Evolutionary conservation across 1,139 yeast species (phyloP).

Genomic region (Meyerozyma sp.): DNA sequence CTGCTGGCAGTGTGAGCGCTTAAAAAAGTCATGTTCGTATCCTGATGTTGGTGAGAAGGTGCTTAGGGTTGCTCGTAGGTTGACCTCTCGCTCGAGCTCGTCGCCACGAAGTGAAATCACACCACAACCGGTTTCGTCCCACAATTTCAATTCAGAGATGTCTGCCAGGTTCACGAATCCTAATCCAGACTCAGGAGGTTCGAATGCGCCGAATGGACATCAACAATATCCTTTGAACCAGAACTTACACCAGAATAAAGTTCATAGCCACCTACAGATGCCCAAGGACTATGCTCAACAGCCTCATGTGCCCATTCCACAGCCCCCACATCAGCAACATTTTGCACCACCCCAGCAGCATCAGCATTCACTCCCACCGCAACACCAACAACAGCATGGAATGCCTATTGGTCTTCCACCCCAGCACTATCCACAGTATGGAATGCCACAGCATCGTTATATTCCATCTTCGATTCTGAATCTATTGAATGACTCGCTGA

Average conservation of each 20-base stretch:
- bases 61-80: constrained; percentile 18
- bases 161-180: constrained; percentile 1
- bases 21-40: constrained; percentile 29
- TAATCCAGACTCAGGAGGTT: background rate
- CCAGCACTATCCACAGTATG: background rate
- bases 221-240: background rate
- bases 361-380: background rate
- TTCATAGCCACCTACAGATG: background rate
- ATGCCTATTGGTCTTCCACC: background rate
- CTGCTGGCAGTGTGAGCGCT: constrained; percentile 43
- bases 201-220: background rate
- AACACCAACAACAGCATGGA: background rate
- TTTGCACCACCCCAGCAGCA: background rate
- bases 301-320: background rate
- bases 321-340: background rate
- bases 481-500: constrained; percentile 12
- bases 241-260: background rate
- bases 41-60: constrained; percentile 30
- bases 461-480: constrained; percentile 13
- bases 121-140: background rate
- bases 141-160: constrained; percentile 1
- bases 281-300: background rate
- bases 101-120: background rate
- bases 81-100: background rate
- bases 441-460: background rate